These are phyloP conservation scores for Backusella australiensis DNA, from an alignment of 192 early-diverging fungal species.

Conservation along the genomic window DNA sequence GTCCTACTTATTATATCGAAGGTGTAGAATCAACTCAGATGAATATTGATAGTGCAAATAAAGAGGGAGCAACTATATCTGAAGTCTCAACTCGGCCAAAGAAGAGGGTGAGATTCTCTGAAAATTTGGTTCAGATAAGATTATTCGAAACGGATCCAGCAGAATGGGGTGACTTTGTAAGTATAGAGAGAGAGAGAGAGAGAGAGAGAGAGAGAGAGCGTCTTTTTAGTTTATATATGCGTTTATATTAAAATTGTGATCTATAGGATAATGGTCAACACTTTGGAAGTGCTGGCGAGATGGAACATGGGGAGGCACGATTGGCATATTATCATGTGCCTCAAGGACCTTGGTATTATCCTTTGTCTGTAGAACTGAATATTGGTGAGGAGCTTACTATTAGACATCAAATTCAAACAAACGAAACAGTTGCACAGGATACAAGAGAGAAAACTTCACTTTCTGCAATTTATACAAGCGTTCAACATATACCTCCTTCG, in stretches of 20 bases:
- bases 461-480: slow-evolving; percentile 22
- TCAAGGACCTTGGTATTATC: slow-evolving; percentile 4
- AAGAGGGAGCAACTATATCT: neutral
- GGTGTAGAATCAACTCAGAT: neutral
- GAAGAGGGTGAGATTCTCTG: slow-evolving; percentile 12
- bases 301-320: neutral
- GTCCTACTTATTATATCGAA: neutral
- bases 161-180: slow-evolving; percentile 12
- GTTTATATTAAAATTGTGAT: neutral
- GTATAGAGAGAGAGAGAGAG: neutral
- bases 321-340: neutral
- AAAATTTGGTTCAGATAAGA: slow-evolving; percentile 11
- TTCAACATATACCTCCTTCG: slow-evolving; percentile 21
- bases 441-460: slow-evolving; percentile 5
- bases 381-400: neutral
- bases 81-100: neutral
- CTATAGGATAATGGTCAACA: neutral
- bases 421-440: neutral
- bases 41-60: neutral
- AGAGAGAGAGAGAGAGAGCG: neutral
- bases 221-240: neutral
- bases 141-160: slow-evolving; percentile 14
- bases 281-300: neutral
- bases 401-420: neutral
- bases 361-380: neutral